A percentile compares a stretch with the other conserved stretches of the same genome.
These are phyloP conservation scores for Fusarium floridanum DNA, from an alignment of 2,329 filamentous ascomycete genomes.

Conservation along the genomic window DNA sequence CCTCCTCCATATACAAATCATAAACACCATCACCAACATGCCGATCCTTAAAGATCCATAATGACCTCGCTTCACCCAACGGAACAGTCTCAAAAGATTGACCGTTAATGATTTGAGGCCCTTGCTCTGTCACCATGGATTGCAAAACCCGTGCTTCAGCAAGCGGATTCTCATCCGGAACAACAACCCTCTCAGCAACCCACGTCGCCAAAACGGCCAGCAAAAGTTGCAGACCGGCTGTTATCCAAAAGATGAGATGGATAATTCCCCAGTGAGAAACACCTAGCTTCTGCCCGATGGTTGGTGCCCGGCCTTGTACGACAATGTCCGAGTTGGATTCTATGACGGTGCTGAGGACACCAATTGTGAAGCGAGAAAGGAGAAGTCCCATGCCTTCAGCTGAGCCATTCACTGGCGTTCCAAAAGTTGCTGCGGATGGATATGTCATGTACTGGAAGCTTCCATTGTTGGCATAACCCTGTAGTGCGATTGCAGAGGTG, in stretches of 20 bases:
- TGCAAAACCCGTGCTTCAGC: conserved; percentile 9
- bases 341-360: neutral
- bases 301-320: neutral
- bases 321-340: conserved; percentile 7
- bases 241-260: neutral
- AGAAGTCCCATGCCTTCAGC: neutral
- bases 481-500: conserved; percentile 25
- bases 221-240: neutral
- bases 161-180: neutral
- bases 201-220: conserved; percentile 12
- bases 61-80: neutral
- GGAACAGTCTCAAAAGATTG: neutral
- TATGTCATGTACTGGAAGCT: conserved; percentile 5
- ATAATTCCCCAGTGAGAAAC: conserved; percentile 7
- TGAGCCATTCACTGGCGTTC: neutral
- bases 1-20: neutral
- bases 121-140: neutral
- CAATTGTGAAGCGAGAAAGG: conserved; percentile 12
- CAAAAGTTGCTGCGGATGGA: neutral
- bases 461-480: conserved; percentile 10
- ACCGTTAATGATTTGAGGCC: neutral
- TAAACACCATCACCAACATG: neutral
- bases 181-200: conserved; percentile 9
- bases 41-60: conserved; percentile 1
- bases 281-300: conserved; percentile 2